phyloP scores from a whole-genome alignment of 2,329 filamentous ascomycete species.

The Botryotinia narcissicola region DNA sequence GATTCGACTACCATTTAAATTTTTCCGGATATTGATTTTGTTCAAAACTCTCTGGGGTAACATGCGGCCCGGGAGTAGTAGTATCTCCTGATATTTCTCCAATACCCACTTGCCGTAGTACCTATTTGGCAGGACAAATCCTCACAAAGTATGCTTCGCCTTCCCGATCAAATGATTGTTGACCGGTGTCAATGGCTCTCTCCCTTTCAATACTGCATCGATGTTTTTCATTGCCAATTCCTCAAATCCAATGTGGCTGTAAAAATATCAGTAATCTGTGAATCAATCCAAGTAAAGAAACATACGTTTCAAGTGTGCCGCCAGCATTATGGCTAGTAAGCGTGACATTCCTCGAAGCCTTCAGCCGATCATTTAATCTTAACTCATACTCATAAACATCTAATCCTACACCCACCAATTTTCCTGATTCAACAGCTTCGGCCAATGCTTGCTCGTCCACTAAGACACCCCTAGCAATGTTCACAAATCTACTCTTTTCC shows the following conservation, averaged over 20 bases:
- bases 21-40: background rate
- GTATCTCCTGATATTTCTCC: background rate
- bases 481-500: constrained; percentile 58
- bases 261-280: background rate
- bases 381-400: constrained; percentile 66
- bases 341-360: constrained; percentile 42
- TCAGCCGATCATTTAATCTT: constrained; percentile 33
- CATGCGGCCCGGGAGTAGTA: background rate
- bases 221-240: constrained; percentile 66
- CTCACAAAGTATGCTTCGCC: constrained; percentile 7
- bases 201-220: constrained; percentile 51
- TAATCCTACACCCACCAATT: constrained; percentile 53
- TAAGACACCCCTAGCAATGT: constrained; percentile 62
- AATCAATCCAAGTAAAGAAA: background rate
- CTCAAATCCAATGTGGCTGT: constrained; percentile 56
- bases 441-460: constrained; percentile 64
- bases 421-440: constrained; percentile 53
- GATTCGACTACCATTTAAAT: background rate
- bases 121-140: background rate
- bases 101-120: background rate
- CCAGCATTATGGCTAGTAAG: constrained; percentile 68
- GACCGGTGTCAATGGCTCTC: constrained; percentile 35
- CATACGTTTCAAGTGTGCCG: constrained; percentile 59
- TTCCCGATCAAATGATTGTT: constrained; percentile 33
- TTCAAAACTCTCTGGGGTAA: background rate